A percentile compares a stretch with the other conserved stretches of the same genome.
These are phyloP conservation scores for Leptomonas seymouri DNA, from an alignment of 208 protist species.

Conservation along the genomic window DNA sequence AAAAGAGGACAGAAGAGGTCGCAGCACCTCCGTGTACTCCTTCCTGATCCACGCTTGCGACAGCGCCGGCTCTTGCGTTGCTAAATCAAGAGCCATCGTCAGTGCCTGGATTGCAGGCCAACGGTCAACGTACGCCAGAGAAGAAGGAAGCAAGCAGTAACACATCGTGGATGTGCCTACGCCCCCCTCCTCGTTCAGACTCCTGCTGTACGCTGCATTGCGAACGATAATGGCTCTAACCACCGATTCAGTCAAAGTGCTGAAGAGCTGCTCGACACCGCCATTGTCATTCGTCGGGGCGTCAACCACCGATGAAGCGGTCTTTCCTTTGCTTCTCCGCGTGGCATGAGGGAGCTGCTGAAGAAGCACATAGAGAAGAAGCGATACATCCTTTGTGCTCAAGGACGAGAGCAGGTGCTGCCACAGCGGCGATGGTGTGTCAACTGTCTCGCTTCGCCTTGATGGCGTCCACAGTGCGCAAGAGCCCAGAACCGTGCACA, in stretches of 20 bases:
- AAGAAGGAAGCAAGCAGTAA: neutral
- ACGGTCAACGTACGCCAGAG: constrained; percentile 13
- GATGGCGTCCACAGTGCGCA: neutral
- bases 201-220: constrained; percentile 14
- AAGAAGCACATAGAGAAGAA: constrained; percentile 25
- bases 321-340: neutral
- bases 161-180: neutral
- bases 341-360: constrained; percentile 14
- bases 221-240: constrained; percentile 3
- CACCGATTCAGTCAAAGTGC: neutral
- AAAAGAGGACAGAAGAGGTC: constrained; percentile 18
- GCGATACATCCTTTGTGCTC: constrained; percentile 16
- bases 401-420: constrained; percentile 16
- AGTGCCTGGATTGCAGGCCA: constrained; percentile 32
- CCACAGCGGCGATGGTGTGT: constrained; percentile 2
- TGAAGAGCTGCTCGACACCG: neutral
- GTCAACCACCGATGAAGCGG: neutral
- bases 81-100: constrained; percentile 22
- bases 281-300: neutral
- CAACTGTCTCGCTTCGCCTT: neutral
- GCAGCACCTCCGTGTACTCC: constrained; percentile 8
- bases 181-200: constrained; percentile 10
- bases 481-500: constrained; percentile 16
- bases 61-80: constrained; percentile 10
- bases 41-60: neutral